These are phyloP conservation scores for Dipteronia sinensis DNA, from an alignment of 345 rosid genomes.

Conservation along the genomic window DNA sequence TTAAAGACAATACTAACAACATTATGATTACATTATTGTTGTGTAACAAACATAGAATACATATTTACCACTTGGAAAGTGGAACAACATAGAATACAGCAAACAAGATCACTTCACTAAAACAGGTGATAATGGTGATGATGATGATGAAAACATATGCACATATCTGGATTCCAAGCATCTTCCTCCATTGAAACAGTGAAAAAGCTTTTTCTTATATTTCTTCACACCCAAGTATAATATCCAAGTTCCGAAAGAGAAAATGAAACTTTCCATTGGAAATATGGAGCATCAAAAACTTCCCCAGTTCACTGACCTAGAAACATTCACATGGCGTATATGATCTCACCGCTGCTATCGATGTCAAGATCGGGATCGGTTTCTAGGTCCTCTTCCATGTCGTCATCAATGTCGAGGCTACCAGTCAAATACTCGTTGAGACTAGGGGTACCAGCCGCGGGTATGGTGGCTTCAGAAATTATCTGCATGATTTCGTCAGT, in stretches of 20 bases:
- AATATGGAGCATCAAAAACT: background rate
- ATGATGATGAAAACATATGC: background rate
- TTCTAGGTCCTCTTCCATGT: conserved; percentile 95
- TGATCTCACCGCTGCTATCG: conserved; percentile 95
- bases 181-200: background rate
- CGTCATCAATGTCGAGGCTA: conserved; percentile 84
- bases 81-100: conserved; percentile 14
- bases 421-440: conserved; percentile 78
- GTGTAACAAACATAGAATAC: conserved; percentile 10
- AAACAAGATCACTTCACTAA: conserved; percentile 14
- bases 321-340: conserved; percentile 74
- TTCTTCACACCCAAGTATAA: background rate
- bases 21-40: conserved; percentile 6
- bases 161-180: background rate
- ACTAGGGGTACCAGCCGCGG: conserved; percentile 67
- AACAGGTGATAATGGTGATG: conserved; percentile 1
- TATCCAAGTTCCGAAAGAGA: background rate
- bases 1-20: background rate
- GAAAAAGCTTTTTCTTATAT: background rate
- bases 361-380: conserved; percentile 89
- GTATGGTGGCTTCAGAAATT: conserved; percentile 89
- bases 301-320: background rate
- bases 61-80: conserved; percentile 6
- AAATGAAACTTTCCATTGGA: background rate
- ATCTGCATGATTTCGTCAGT: conserved; percentile 94